Evolutionary conservation across 306 rosid species (phyloP).

Genomic region (Prunus mongolica): DNA sequence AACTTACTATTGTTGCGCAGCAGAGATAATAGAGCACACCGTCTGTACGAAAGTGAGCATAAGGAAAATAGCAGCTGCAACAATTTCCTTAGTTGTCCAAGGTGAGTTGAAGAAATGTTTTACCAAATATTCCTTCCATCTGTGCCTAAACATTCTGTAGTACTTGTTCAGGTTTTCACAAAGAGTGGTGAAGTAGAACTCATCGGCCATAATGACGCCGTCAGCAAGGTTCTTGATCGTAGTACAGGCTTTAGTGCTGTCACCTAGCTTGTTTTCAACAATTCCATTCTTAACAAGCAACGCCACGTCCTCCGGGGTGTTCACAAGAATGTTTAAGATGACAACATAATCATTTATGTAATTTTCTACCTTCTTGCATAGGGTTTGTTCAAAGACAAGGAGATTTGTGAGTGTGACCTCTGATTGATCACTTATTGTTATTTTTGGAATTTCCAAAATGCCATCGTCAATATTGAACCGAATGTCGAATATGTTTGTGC

Average conservation of each 20-base stretch:
- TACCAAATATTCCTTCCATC: constrained; percentile 19
- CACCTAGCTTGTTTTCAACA: constrained; percentile 8
- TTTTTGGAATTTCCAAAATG: constrained; percentile 26
- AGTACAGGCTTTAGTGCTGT: neutral
- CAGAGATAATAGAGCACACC: neutral
- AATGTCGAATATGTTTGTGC: constrained; percentile 21
- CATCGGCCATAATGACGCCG: constrained; percentile 4
- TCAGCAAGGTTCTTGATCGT: neutral
- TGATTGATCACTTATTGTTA: neutral
- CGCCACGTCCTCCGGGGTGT: constrained; percentile 4
- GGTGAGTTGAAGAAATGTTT: constrained; percentile 23
- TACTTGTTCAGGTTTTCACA: neutral
- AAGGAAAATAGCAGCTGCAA: constrained; percentile 12
- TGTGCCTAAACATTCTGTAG: neutral
- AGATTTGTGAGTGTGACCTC: constrained; percentile 17
- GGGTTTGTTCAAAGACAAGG: constrained; percentile 34
- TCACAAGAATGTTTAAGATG: constrained; percentile 24
- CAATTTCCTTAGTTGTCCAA: constrained; percentile 19
- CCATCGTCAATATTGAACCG: constrained; percentile 6
- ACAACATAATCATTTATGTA: constrained; percentile 17
- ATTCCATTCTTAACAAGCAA: neutral
- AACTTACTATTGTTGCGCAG: neutral
- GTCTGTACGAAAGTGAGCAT: constrained; percentile 13
- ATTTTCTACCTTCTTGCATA: neutral
- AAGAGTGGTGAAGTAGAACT: neutral